Evolutionary conservation across 495 filamentous ascomycete species (phyloP), one percentile per base, ranked within the genome.

Genomic region (Lasiosphaeria miniovina): DNA sequence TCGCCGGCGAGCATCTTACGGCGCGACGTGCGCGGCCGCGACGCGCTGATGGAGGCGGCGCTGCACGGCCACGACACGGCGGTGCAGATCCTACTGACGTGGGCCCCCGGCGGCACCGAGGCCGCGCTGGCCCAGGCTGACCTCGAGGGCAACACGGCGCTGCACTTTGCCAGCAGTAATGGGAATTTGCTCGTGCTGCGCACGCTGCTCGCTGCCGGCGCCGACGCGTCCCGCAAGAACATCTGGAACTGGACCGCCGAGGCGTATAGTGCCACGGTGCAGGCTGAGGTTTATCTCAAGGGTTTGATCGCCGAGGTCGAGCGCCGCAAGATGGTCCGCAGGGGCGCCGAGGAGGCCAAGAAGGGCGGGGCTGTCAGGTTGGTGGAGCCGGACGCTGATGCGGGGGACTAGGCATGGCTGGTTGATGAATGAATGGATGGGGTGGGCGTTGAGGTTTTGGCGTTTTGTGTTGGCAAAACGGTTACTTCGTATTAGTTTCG

Each of bases 241-340:
- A 72, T 80, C 4, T 86, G 84, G 77, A 84, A 79, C 59, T 93
- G 89, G 85, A 88, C 82, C 31, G 85, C 91, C 6, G 76, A 88
- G 11, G 80, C 81, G 35, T 95, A 93, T 69, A 86, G 82, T 49
- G 83, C 83, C 32, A 90, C 87, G 2, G 84, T 88, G 24, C 84
- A 88, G 64, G 88, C 87, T 15, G 90, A 93, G 72, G 85, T 87
- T 17, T 91, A 90, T 63, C 85, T 91, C 46, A 82, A 83, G 74
- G 80, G 80, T 36, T 70, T 92, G 54, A 81, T 90, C 0, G 75
- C 72, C 0, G 88, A 88, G 66, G 74, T 78, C 10, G 75, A 78
- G 64, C 74, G 72, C 60, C 66, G 75, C 64, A 74, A 69, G 52
- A 56, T 63, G 41, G 60, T 55, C 4, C 65, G 61, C 36, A 65